Conservation (phyloP, 2,329 filamentous ascomycete genomes). For the Phaeosphaeriaceae sp. region DNA sequence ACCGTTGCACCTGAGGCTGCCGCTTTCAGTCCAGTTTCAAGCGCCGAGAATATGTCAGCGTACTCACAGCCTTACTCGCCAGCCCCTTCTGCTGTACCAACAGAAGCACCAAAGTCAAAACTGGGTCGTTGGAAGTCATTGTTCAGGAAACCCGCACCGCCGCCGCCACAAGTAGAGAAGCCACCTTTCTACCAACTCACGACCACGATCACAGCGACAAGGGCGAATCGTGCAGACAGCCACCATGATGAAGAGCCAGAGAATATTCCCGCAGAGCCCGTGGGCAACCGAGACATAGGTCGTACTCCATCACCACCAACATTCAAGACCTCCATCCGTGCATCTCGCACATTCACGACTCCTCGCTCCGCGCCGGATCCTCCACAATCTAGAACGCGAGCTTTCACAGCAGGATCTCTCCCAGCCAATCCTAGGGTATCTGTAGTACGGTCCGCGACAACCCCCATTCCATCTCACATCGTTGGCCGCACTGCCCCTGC, state of each 20-base stretch:
- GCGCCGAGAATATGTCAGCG: conserved; percentile 17
- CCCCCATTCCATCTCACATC: conserved; percentile 24
- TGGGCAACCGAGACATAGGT: conserved; percentile 24
- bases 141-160: conserved; percentile 42
- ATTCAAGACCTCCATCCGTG: conserved; percentile 39
- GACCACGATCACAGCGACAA: conserved; percentile 23
- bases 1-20: conserved; percentile 30
- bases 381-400: conserved; percentile 20
- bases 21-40: too few species aligned
- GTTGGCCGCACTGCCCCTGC: conserved; percentile 8
- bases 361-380: conserved; percentile 16
- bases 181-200: conserved; percentile 46
- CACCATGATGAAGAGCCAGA: conserved; percentile 39
- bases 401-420: conserved; percentile 23
- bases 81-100: conserved; percentile 12
- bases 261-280: conserved; percentile 19
- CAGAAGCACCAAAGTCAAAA: conserved; percentile 40
- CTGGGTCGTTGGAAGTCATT: conserved; percentile 49
- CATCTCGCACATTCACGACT: conserved; percentile 33
- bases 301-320: conserved; percentile 31
- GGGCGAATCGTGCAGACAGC: conserved; percentile 36
- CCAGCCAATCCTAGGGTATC: conserved; percentile 20
- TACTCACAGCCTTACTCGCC: conserved; percentile 12
- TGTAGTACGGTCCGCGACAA: conserved; percentile 22
- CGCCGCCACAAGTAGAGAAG: conserved; percentile 29